A percentile compares a stretch with the other conserved stretches of the same genome.
Conservation (phyloP, 257 asterid species). For the Linaria vulgaris region DNA sequence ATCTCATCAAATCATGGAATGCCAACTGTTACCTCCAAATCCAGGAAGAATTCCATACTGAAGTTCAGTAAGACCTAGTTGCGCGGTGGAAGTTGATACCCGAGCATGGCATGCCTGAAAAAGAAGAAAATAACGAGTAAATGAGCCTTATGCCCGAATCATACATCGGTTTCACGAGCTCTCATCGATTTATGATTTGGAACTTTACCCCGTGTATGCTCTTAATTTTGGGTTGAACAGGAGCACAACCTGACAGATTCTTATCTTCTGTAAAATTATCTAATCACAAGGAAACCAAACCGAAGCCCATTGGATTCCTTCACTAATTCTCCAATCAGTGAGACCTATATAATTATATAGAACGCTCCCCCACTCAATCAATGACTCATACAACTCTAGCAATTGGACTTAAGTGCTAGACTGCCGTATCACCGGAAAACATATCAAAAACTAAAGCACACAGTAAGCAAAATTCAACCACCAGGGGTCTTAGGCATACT, state of each 20-base stretch:
- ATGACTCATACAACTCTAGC: neutral
- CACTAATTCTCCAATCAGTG: neutral
- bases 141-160: neutral
- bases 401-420: neutral
- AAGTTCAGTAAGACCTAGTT: slow-evolving; percentile 56
- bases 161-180: slow-evolving; percentile 1
- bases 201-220: slow-evolving; percentile 6
- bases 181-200: slow-evolving; percentile 1
- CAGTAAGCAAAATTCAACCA: neutral
- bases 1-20: neutral
- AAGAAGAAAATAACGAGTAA: slow-evolving; percentile 1
- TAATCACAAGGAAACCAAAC: no score
- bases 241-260: neutral
- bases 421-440: neutral
- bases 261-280: no score
- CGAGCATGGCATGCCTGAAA: slow-evolving; percentile 64
- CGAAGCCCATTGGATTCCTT: neutral
- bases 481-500: neutral
- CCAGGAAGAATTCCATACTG: slow-evolving; percentile 64
- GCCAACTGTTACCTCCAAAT: slow-evolving; percentile 43
- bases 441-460: slow-evolving; percentile 4
- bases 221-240: slow-evolving; percentile 9
- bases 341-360: neutral
- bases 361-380: neutral
- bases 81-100: slow-evolving; percentile 51